Base-by-base conservation (phyloP, 306 rosid genomes). In the Corylus heterophylla region DNA sequence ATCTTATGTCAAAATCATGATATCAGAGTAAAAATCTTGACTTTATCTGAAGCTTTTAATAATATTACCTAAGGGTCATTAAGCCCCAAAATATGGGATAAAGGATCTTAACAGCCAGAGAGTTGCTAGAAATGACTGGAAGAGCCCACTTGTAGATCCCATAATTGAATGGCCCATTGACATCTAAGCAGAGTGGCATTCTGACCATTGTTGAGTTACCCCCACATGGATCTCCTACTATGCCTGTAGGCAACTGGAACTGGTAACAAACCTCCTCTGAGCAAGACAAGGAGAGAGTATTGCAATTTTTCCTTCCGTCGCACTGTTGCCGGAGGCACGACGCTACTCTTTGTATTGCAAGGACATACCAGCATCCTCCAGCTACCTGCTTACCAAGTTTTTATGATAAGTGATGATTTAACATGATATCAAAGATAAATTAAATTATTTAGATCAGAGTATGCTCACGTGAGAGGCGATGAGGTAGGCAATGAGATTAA, bases 361-460 rank as follows among this genome's bases (percentile, higher is more conserved):
- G 99, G 27, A 96, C 99, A 81, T 96, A 96, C 99, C 99, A 96
- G 78, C 99, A 96, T 64, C 99, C 99, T 81, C 99, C 99, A 2
- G 99, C 99, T 76, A 96, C 99, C 99, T 95, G 55, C 48, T 31
- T 31, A 31, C 35, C 0, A 31, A 31, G 35, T 31, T 31, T 31
- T 31, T 31, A 31, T 2, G 2, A 31, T 31, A 31, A 31, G 2
- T 31, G 0, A 31, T 2, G 2, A 31, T 31, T 31, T 31, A 31
- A 31, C 2, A 2, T 31, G 35, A 31, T 31, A 31, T 31, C 35
- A 31, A 22, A 22, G 25, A 22, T 0, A 22, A 22, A 22, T 22
- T 22, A 22, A 22, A 22, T 22, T 22, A 22, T 22, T 22, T 22
- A 22, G 25, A 22, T 22, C 0, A 22, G 25, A 22, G 25, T 0